These are phyloP conservation scores for Curvularia sp. DNA, from an alignment of 2,329 filamentous ascomycete species.

Conservation along the genomic window DNA sequence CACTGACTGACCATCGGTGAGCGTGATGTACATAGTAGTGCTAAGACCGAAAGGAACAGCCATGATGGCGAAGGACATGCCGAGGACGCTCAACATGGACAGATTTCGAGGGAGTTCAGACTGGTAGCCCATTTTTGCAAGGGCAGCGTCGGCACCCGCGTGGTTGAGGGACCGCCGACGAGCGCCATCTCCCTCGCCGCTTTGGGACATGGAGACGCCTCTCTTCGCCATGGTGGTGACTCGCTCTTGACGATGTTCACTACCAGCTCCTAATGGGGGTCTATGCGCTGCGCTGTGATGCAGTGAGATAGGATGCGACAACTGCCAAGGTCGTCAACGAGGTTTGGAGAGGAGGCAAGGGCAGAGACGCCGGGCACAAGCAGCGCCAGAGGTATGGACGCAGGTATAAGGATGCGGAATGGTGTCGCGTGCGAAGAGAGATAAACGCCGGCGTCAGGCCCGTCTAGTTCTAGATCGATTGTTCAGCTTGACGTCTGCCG, in stretches of 20 bases:
- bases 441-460: conserved; percentile 7
- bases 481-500: conserved; percentile 4
- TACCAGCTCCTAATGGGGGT: conserved; percentile 6
- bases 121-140: conserved; percentile 73
- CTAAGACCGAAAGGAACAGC: conserved; percentile 72
- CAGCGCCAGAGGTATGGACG: neutral
- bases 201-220: conserved; percentile 30
- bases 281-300: neutral
- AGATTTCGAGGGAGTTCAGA: conserved; percentile 70
- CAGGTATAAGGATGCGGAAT: conserved; percentile 3
- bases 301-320: neutral
- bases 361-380: neutral
- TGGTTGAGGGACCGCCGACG: conserved; percentile 39
- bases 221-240: conserved; percentile 25
- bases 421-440: conserved; percentile 7
- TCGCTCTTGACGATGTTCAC: neutral
- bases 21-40: conserved; percentile 72
- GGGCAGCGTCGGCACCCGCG: conserved; percentile 63
- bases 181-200: conserved; percentile 16
- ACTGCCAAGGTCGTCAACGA: neutral
- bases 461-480: conserved; percentile 7
- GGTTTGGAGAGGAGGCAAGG: neutral
- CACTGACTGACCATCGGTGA: conserved; percentile 72
- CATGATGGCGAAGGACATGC: conserved; percentile 77
- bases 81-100: conserved; percentile 73